phyloP scores from a whole-genome alignment of 2,329 filamentous ascomycete species.

The Daldinia sp. region DNA sequence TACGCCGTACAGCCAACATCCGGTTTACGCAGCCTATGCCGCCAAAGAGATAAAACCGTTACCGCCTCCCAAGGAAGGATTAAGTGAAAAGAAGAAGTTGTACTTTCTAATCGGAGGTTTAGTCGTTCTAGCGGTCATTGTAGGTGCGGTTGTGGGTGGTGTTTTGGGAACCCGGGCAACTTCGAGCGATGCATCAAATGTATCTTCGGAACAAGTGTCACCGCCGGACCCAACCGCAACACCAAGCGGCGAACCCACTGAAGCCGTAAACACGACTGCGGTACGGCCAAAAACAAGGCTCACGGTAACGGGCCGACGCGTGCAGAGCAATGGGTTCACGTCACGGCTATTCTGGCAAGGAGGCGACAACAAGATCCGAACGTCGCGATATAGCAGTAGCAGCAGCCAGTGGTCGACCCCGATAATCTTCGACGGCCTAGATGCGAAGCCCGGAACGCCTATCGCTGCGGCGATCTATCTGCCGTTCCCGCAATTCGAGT shows the following conservation, averaged over 20 bases:
- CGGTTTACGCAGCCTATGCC: neutral
- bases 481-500: constrained; percentile 26
- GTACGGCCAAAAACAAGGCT: constrained; percentile 20
- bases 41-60: neutral
- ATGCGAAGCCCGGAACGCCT: constrained; percentile 30
- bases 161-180: constrained; percentile 20
- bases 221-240: constrained; percentile 2
- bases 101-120: constrained; percentile 20
- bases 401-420: constrained; percentile 20
- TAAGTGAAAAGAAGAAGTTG: constrained; percentile 13
- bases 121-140: constrained; percentile 7
- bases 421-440: constrained; percentile 19
- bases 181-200: neutral
- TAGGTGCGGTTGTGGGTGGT: constrained; percentile 21
- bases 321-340: constrained; percentile 29
- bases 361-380: constrained; percentile 33
- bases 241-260: neutral
- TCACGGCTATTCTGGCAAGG: constrained; percentile 36
- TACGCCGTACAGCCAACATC: neutral
- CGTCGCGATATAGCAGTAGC: constrained; percentile 28
- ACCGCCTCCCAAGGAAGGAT: neutral
- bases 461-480: constrained; percentile 26
- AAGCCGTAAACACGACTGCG: constrained; percentile 22
- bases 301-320: constrained; percentile 28
- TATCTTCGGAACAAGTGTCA: neutral